Evolutionary conservation across 83 land plant genomes (phyloP).

Genomic region (Thuja plicata): DNA sequence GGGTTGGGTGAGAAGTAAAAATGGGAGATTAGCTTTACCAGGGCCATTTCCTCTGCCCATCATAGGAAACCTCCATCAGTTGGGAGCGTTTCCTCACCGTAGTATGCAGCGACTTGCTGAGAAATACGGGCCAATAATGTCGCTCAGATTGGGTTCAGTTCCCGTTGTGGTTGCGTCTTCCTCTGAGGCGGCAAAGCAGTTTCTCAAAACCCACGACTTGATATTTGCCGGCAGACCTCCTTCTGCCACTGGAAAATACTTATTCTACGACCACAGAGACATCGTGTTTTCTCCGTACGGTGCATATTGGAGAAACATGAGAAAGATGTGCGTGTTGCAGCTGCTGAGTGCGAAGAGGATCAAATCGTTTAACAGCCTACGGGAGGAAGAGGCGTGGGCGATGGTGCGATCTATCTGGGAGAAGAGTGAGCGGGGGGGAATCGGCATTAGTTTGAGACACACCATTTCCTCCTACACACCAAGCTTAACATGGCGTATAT

Average conservation of each 20-base stretch:
- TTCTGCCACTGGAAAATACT: not conserved
- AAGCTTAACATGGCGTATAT: conserved; percentile 14
- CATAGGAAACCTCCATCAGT: not conserved
- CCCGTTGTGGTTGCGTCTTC: conserved; percentile 30
- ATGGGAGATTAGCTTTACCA: too few species aligned
- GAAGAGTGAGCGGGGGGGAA: not conserved
- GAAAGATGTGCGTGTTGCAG: too few species aligned
- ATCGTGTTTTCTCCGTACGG: conserved; percentile 17
- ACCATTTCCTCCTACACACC: not conserved
- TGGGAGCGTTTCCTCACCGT: too few species aligned
- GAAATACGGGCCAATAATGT: too few species aligned
- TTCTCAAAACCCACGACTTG: conserved; percentile 34
- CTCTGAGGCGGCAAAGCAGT: conserved; percentile 31
- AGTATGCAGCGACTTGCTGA: too few species aligned
- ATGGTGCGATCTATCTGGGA: not conserved
- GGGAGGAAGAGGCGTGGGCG: not conserved
- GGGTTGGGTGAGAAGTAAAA: too few species aligned
- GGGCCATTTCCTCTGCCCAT: conserved; percentile 31
- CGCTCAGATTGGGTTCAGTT: too few species aligned
- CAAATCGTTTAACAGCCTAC: too few species aligned
- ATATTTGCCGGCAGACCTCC: conserved; percentile 24
- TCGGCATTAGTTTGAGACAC: not conserved
- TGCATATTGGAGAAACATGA: not conserved
- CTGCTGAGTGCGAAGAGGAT: too few species aligned
- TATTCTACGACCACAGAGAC: conserved; percentile 17